Base-by-base conservation (phyloP, 208 protist genomes). In the Trypanosoma congolense region DNA sequence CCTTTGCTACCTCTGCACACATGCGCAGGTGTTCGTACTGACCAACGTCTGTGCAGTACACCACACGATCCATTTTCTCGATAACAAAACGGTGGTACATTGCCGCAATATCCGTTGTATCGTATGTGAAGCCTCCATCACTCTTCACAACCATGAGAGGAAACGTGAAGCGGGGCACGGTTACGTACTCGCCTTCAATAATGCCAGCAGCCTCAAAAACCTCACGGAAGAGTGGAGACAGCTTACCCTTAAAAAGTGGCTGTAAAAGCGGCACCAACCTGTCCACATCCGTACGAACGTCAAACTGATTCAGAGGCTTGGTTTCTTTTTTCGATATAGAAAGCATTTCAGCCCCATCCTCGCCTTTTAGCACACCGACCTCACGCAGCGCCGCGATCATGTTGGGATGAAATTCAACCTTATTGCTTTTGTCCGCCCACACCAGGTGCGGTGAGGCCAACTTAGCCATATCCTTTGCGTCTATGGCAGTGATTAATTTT, bases 1-100 rank as follows among this genome's bases (percentile, higher is more conserved):
- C 87, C 66, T 90, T 79, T 28, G 80, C 93, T 31, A 75, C 77
- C 56, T 93, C 82, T 36, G 81, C 85, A 54, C 92, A 73, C 76
- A 97, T 84, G 49, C 73, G 55, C 57, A 98, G 98, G 82, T 98
- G 97, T 50, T 87, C 75, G 52, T 83, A 82, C 83, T 98, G 96
- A 10, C 96, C 95, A 5, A 93, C 63, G 61, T 98, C 97, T n/a
- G 91, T 97, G 60, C 95, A 94, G 87, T 98, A 97, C 35, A 98
- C 77, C 24, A 96, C 69, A 26, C 93, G 87, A 48, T 97, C 73
- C 47, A 87, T 77, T 56, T 96, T 80, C 42, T 90, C 77, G 18
- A 91, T 28, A 42, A 93, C 56, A 55, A 92, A 87, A 55, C 96
- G 87, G 73, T 97, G 92, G 59, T 92, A 93, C 65, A 93, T 86